phyloP scores from a whole-genome alignment of 2,329 filamentous ascomycete species.

The Ceratocystiopsis sp. region DNA sequence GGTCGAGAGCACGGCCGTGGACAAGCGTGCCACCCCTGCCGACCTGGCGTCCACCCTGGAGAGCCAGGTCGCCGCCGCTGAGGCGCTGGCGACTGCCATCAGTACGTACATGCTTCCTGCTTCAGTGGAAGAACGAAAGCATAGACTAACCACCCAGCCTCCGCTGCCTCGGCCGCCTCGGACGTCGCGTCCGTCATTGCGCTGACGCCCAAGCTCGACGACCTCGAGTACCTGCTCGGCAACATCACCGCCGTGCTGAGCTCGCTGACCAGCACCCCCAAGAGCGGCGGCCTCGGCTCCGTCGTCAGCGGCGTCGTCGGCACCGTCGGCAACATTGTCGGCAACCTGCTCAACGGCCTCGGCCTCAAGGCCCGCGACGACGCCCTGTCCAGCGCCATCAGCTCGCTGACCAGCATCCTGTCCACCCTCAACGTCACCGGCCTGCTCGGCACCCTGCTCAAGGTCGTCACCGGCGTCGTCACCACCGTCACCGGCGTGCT shows the following conservation, averaged over 20 bases:
- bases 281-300: background rate
- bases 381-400: too few species aligned
- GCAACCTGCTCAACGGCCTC: background rate
- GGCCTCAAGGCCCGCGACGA: background rate
- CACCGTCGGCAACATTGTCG: background rate
- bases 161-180: too few species aligned
- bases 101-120: too few species aligned
- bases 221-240: background rate
- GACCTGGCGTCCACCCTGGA: too few species aligned
- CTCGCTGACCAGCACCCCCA: background rate
- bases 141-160: too few species aligned
- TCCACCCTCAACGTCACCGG: too few species aligned
- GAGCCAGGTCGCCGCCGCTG: too few species aligned
- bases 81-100: background rate
- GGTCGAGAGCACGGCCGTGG: background rate
- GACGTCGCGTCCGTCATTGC: background rate
- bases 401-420: too few species aligned
- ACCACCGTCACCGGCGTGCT: background rate
- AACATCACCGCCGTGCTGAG: background rate
- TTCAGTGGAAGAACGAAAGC: too few species aligned
- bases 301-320: background rate
- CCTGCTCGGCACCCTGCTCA: too few species aligned
- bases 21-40: background rate
- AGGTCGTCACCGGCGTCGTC: background rate
- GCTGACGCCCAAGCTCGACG: background rate